Percentiles rank a stretch among this genome's conserved stretches.
These are phyloP conservation scores for Rhodotorula diobovata DNA, from an alignment of 768 basidiomycete genomes.

Conservation along the genomic window DNA sequence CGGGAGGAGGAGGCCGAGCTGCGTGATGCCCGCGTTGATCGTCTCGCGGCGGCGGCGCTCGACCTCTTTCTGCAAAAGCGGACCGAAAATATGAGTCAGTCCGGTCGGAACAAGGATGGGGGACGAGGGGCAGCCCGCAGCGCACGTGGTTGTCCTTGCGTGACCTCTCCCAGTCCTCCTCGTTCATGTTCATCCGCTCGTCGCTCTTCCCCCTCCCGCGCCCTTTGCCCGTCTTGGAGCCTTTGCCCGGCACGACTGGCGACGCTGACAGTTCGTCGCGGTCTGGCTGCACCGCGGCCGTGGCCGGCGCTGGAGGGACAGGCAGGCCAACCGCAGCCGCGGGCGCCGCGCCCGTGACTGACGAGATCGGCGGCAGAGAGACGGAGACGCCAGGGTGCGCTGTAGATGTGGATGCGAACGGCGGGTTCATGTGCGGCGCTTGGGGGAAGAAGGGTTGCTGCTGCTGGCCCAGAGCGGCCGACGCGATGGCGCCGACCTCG, in stretches of 20 bases:
- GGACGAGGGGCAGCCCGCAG: conserved; percentile 28
- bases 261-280: background rate
- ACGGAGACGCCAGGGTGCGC: no score
- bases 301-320: background rate
- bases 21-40: conserved; percentile 94
- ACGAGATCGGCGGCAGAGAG: background rate
- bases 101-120: background rate
- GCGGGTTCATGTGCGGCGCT: background rate
- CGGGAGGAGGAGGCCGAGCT: conserved; percentile 81
- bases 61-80: conserved; percentile 77
- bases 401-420: background rate
- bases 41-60: conserved; percentile 90
- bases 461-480: background rate
- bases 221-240: background rate
- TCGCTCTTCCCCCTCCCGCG: conserved; percentile 12
- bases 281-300: background rate
- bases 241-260: background rate
- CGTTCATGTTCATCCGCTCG: conserved; percentile 53
- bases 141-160: conserved; percentile 76
- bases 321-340: no score
- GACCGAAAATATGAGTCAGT: background rate
- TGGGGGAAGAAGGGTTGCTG: background rate
- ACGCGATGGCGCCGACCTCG: no score
- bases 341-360: no score
- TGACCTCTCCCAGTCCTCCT: conserved; percentile 72